Conservation (phyloP, 148 eudicot genomes). For the Euryodendron excelsum region DNA sequence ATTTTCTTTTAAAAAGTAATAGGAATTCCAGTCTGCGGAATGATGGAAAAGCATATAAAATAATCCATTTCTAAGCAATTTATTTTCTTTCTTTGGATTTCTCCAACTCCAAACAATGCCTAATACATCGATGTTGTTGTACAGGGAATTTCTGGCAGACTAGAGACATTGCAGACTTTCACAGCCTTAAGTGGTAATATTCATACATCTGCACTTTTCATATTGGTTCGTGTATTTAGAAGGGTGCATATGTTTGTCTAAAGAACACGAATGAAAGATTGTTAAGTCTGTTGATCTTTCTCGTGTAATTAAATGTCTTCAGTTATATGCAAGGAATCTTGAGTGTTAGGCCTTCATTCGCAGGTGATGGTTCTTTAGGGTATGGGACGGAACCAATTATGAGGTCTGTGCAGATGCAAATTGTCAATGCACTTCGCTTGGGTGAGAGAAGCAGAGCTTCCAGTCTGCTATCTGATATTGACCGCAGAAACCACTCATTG, state of each 20-base stretch:
- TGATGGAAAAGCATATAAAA: background rate
- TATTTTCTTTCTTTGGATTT: background rate
- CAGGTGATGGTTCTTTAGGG: conserved; percentile 36
- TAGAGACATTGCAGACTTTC: conserved; percentile 30
- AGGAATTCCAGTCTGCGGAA: background rate
- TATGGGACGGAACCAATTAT: conserved; percentile 21
- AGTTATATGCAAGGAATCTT: conserved; percentile 5
- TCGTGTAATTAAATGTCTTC: background rate
- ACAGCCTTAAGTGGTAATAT: conserved; percentile 22
- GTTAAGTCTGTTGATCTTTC: background rate
- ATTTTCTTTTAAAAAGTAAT: background rate
- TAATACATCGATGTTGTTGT: background rate
- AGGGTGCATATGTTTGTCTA: conserved; percentile 3
- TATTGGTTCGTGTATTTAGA: no score
- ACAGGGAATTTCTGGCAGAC: conserved; percentile 33
- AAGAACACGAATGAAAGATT: background rate
- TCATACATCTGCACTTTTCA: background rate
- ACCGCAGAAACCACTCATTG: conserved; percentile 22
- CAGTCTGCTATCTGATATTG: conserved; percentile 46
- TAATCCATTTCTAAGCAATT: background rate
- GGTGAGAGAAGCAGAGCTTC: conserved; percentile 72
- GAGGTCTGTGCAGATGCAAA: conserved; percentile 43
- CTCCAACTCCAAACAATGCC: background rate
- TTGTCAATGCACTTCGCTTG: conserved; percentile 63
- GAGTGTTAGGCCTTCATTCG: conserved; percentile 17